These are phyloP conservation scores for Irpex sp. DNA, from an alignment of 1,284 basidiomycete genomes.

Conservation along the genomic window DNA sequence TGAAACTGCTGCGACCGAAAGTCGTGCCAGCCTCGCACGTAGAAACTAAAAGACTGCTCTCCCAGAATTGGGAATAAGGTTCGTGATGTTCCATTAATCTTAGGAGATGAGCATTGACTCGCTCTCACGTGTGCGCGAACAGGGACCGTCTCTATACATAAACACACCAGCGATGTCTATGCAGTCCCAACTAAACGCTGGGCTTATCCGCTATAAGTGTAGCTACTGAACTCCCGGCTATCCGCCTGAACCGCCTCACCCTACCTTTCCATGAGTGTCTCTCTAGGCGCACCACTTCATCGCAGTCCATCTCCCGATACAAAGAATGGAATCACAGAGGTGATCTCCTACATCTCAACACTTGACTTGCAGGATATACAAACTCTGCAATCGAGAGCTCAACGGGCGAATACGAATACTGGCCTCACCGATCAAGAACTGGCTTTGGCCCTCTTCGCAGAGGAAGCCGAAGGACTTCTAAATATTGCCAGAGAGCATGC, in stretches of 20 bases:
- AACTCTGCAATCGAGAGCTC: constrained; percentile 29
- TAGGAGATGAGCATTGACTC: background rate
- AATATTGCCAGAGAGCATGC: constrained; percentile 30
- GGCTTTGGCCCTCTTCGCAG: constrained; percentile 43
- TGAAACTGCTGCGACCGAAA: too few species aligned
- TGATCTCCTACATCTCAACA: constrained; percentile 20
- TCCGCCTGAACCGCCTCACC: background rate
- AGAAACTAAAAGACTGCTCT: background rate
- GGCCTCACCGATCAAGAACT: constrained; percentile 41
- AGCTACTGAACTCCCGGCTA: background rate
- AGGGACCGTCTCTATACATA: background rate
- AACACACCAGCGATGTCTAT: too few species aligned
- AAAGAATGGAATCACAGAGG: constrained; percentile 4
- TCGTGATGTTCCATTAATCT: background rate
- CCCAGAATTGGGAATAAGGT: background rate
- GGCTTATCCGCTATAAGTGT: background rate
- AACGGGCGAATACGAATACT: constrained; percentile 36
- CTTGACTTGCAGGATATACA: constrained; percentile 38
- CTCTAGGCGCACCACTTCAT: background rate
- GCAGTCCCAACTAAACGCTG: background rate
- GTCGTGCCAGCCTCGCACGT: too few species aligned
- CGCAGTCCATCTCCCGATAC: background rate
- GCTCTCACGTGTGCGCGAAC: background rate
- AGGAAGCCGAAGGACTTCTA: constrained; percentile 33
- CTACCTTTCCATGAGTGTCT: background rate